Base-by-base conservation (phyloP, 768 basidiomycete species). In the Mycena amicta region DNA sequence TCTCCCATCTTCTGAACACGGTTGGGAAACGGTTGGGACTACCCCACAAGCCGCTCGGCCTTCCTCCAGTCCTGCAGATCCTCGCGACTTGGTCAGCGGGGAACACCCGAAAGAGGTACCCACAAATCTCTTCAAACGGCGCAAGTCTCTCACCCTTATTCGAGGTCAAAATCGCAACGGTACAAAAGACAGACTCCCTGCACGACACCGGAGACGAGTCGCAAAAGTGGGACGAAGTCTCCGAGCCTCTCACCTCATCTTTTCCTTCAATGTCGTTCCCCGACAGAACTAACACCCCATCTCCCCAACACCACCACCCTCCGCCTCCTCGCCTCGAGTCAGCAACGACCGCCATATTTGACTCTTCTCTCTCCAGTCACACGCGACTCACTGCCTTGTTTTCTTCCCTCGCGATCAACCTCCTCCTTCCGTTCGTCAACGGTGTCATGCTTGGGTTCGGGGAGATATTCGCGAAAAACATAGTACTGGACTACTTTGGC, bases 381-480 rank as follows among this genome's bases (percentile, higher is more conserved):
- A 88, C 90, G 29, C 86, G 92, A 52, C 67, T 84, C 46, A 83
- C 81, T 39, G 90, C 92, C 8, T 70, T 92, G 52, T 72, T 88
- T 53, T 87, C 90, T 16, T 85, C 89, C 23, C 70, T 94, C 61
- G 89, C 89, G 26, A 90, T 96, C 70, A 95, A 96, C 70, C 70
- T 96, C 60, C 69, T 90, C 1, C 79, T 96, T 37, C 93, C 93
- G 0, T 96, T 96, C 71, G 82, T 96, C 8, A 96, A 95, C 63
- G 94, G 93, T 20, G 90, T 96, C 57, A 96, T 96, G 93, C 84
- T 95, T 51, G 93, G 93, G n/a, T 95, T 95, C 68, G 93, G 93
- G 39, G 94, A 96, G 73, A 90, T 96, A 50, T 93, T 95, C 69
- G 93, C 90, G 31, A 90, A 89, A 72, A 83, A 89, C 45, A 80